Evolutionary conservation across 1,284 basidiomycete genomes (phyloP), one percentile per base, ranked within the genome.

Genomic region (Takashimella koratensis): DNA sequence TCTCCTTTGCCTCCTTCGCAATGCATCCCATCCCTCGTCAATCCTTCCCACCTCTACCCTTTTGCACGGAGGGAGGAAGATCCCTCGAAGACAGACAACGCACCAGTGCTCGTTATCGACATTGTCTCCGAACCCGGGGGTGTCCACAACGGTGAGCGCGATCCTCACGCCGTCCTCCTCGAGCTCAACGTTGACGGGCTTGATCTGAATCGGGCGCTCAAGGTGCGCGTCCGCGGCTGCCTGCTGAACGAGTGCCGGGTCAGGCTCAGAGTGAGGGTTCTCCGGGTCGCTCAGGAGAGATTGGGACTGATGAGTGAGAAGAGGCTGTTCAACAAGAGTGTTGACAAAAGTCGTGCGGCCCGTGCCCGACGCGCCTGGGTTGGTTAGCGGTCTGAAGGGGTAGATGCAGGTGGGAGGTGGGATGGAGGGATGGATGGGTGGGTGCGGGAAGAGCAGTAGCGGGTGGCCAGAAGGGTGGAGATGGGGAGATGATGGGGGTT

Each of bases 81-180:
- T 36, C 30, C 30, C 19, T 5, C 19, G 43, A 44, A 22, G 13
- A 36, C n/a, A 20, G 12, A 23, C 13, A 20, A 83, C 92, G 73
- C 76, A 95, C 92, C 90, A 87, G 75, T 91, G 92, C 79, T 97
- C 94, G 71, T 98, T 98, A 81, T 99, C 92, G 71, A 98, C 95
- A 75, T 95, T 95, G 79, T 98, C 94, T 47, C 95, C 96, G 67
- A 98, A 98, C 46, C 96, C 96, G 53, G 96, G 96, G 1, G 96
- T 98, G 77, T 99, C 96, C 40, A 98, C 94, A 62, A 99, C 92
- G 48, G 96, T 98, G 63, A 99, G 81, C 24, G 94, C 92, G 72
- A 99, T 97, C 64, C 95, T 88, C 62, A 98, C 90, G 43, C 96
- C 96, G 65, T 99, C 96, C 76, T 98, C 95, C 68, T 98, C 96